phyloP scores from a whole-genome alignment of 305 asterid genomes.

The Solanum hybrid region DNA sequence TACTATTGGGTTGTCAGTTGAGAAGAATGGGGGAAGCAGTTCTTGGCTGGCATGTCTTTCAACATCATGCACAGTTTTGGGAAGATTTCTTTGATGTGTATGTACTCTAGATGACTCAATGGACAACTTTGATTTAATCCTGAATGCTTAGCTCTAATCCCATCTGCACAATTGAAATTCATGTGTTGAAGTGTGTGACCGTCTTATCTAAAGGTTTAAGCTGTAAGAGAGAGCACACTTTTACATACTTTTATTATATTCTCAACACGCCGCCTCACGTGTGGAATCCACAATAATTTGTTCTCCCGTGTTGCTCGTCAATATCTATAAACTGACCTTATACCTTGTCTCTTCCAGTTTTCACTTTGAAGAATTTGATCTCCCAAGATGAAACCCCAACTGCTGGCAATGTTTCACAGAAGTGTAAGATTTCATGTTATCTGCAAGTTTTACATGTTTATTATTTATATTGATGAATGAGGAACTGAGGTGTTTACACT shows the following conservation, averaged over 20 bases:
- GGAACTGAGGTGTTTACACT: neutral
- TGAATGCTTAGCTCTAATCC: neutral
- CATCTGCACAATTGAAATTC: neutral
- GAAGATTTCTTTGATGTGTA: neutral
- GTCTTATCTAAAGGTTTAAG: neutral
- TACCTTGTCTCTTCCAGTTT: slow-evolving; percentile 32
- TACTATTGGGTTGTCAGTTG: neutral
- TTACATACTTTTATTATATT: neutral
- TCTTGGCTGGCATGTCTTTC: neutral
- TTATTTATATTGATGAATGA: neutral
- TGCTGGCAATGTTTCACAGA: slow-evolving; percentile 43
- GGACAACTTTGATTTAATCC: neutral
- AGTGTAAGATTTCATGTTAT: slow-evolving; percentile 39
- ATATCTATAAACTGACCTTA: neutral
- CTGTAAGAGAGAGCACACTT: neutral
- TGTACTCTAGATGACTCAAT: neutral
- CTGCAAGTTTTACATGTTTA: neutral
- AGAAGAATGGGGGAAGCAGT: neutral
- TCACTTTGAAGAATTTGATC: slow-evolving; percentile 66
- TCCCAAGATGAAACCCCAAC: slow-evolving; percentile 55
- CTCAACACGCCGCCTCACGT: neutral
- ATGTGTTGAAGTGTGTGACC: neutral
- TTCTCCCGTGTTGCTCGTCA: neutral
- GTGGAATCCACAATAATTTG: neutral
- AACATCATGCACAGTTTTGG: neutral